Conservation (phyloP, 148 eudicot species). For the Rhododendron molle region DNA sequence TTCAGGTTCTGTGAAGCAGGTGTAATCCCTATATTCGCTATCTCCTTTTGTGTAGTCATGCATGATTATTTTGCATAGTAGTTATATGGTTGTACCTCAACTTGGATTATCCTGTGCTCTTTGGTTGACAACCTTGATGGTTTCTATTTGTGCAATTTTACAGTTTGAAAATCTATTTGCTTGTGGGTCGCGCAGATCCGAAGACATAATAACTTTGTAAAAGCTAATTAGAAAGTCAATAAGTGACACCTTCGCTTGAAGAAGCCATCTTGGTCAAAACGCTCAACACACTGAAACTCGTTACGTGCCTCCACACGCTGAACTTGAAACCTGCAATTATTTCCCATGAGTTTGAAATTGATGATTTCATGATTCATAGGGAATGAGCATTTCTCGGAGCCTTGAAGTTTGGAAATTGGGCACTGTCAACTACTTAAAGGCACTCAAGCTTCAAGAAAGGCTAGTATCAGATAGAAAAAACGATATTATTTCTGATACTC, state of each 20-base stretch:
- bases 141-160: background rate
- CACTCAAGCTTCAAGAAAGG: slow-evolving; percentile 78
- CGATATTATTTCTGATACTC: slow-evolving; percentile 45
- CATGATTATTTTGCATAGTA: background rate
- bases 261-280: background rate
- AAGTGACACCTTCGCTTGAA: background rate
- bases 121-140: background rate
- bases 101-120: too few relatives aligned
- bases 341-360: background rate
- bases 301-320: background rate
- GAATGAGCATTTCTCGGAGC: slow-evolving; percentile 50
- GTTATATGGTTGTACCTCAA: background rate
- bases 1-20: background rate
- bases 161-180: background rate
- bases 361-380: slow-evolving; percentile 25
- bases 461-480: slow-evolving; percentile 66
- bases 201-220: background rate
- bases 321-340: background rate
- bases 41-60: background rate
- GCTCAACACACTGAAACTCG: background rate
- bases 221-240: background rate
- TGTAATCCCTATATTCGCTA: background rate
- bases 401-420: slow-evolving; percentile 88
- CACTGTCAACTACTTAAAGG: slow-evolving; percentile 54
- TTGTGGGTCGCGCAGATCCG: background rate